Conservation (phyloP, 768 basidiomycete species). For the Chiua virens region DNA sequence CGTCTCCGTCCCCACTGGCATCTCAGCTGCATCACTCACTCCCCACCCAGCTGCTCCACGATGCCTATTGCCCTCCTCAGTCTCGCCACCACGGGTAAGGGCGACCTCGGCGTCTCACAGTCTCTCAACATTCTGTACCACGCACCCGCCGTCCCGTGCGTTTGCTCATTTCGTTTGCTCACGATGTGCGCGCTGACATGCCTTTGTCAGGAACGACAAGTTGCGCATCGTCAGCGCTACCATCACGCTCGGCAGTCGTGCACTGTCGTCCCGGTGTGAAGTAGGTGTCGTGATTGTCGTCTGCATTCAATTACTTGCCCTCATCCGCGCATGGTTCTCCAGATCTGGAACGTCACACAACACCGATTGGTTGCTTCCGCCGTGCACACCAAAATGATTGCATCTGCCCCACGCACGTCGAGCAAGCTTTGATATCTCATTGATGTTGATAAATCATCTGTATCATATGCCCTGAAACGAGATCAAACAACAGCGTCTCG, state of each 20-base stretch:
- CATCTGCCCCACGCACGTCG: slow-evolving; percentile 29
- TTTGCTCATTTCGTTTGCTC: not conserved
- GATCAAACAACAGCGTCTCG: slow-evolving; percentile 3
- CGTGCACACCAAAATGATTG: slow-evolving; percentile 54
- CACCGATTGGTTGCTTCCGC: slow-evolving; percentile 55
- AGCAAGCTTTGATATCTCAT: slow-evolving; percentile 20
- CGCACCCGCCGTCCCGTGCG: slow-evolving; percentile 51
- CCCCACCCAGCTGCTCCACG: slow-evolving; percentile 45
- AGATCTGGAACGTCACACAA: slow-evolving; percentile 60
- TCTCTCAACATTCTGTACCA: slow-evolving; percentile 55
- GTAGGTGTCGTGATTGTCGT: slow-evolving; percentile 25
- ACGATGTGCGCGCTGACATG: not conserved
- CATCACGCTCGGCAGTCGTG: slow-evolving; percentile 47
- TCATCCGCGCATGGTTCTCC: not conserved
- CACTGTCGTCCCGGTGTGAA: slow-evolving; percentile 50
- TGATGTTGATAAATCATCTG: slow-evolving; percentile 2
- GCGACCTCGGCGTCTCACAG: slow-evolving; percentile 45
- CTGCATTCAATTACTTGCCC: not conserved
- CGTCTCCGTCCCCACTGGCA: slow-evolving; percentile 12
- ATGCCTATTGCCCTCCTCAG: slow-evolving; percentile 40
- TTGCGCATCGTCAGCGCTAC: slow-evolving; percentile 55
- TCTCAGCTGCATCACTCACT: not conserved
- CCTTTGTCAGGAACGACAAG: slow-evolving; percentile 42
- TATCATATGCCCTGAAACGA: slow-evolving; percentile 7
- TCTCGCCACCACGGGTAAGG: slow-evolving; percentile 28